Percentiles rank a stretch among this genome's conserved stretches.
Evolutionary conservation across 2,329 filamentous ascomycete genomes (phyloP).

Genomic region (Albifimbria verrucaria): DNA sequence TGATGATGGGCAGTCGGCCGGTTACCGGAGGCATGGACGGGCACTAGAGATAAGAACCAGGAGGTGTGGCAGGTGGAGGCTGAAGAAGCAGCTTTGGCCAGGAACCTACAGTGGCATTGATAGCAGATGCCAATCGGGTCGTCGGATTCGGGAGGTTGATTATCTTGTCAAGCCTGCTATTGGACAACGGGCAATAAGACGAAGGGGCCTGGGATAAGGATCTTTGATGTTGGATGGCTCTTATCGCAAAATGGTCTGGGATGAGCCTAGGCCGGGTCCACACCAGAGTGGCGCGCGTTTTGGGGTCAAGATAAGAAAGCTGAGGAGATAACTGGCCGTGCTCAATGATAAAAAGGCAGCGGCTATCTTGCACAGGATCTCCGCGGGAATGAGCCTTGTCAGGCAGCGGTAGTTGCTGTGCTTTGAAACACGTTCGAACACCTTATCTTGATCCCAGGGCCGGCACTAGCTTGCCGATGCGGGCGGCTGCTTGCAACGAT

Average conservation of each 20-base stretch:
- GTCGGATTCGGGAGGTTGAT: not conserved
- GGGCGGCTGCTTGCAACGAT: not conserved
- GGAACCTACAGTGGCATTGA: not conserved
- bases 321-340: not conserved
- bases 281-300: not conserved
- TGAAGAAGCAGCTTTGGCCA: not conserved
- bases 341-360: not conserved
- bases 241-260: not conserved
- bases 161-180: not conserved
- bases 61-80: not conserved
- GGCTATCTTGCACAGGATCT: slow-evolving; percentile 4
- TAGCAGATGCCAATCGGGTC: not conserved
- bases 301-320: slow-evolving; percentile 4
- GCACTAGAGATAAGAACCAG: not conserved
- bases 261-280: not conserved
- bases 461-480: not conserved
- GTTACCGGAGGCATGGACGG: not conserved
- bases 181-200: not conserved
- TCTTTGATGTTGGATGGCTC: not conserved
- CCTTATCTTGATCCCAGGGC: not conserved
- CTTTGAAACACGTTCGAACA: not conserved
- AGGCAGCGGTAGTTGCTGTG: not conserved
- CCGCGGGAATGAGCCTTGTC: slow-evolving; percentile 3
- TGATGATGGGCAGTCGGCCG: not conserved
- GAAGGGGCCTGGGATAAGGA: not conserved